These are phyloP conservation scores for Madurella fahalii DNA, from an alignment of 2,329 filamentous ascomycete genomes.

Conservation along the genomic window DNA sequence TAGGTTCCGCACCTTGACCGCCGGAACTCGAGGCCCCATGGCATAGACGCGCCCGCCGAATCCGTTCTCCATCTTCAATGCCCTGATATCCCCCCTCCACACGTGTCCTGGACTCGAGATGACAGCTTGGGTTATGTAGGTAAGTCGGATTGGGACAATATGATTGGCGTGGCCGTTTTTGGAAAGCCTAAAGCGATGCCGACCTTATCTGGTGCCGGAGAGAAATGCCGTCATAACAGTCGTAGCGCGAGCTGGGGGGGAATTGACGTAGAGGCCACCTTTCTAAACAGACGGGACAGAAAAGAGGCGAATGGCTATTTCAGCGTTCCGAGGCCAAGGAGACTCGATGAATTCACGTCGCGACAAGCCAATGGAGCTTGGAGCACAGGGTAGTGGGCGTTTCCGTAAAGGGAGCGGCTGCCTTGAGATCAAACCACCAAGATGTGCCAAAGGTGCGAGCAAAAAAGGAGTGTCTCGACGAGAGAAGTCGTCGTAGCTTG, in stretches of 20 bases:
- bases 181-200: conserved; percentile 10
- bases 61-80: conserved; percentile 22
- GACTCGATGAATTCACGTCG: neutral
- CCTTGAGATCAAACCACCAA: conserved; percentile 10
- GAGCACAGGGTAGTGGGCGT: conserved; percentile 1
- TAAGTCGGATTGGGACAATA: neutral
- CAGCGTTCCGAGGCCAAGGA: neutral
- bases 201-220: conserved; percentile 11
- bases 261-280: conserved; percentile 11
- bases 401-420: conserved; percentile 10
- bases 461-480: conserved; percentile 38
- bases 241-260: conserved; percentile 16
- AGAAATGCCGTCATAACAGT: conserved; percentile 26
- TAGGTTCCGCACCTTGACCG: conserved; percentile 10
- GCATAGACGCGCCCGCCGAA: conserved; percentile 17
- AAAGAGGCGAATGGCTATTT: neutral
- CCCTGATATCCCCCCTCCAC: conserved; percentile 14
- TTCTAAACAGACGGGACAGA: neutral
- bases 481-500: conserved; percentile 13
- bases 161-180: neutral
- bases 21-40: conserved; percentile 25
- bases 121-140: neutral
- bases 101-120: neutral
- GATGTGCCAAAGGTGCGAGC: conserved; percentile 6
- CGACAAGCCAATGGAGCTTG: conserved; percentile 1